phyloP scores from a whole-genome alignment of 1,284 basidiomycete genomes.

The Microbotryum scabiosae region DNA sequence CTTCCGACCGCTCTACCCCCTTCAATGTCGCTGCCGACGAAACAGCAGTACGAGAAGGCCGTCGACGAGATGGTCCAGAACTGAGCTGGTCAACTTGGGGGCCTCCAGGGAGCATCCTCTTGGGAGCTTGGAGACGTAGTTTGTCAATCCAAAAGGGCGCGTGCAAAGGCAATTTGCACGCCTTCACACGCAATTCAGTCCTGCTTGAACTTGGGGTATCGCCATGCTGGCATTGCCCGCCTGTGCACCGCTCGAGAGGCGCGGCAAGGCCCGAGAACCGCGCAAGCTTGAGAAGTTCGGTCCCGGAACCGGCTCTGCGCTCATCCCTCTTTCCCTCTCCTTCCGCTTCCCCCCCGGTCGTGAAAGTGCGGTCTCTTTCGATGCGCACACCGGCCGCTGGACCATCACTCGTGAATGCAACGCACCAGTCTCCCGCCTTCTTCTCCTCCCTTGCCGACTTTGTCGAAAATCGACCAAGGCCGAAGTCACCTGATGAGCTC shows the following conservation, averaged over 20 bases:
- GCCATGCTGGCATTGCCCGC: too few species aligned
- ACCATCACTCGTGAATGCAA: background rate
- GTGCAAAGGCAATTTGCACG: background rate
- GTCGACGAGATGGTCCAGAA: conserved; percentile 19
- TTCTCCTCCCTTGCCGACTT: background rate
- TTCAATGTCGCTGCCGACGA: conserved; percentile 47
- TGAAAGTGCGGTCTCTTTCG: background rate
- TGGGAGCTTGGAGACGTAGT: background rate
- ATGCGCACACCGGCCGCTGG: background rate
- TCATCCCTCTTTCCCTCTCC: background rate
- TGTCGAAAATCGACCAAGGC: too few species aligned
- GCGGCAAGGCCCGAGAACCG: too few species aligned
- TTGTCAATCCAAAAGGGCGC: background rate
- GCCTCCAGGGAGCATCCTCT: background rate
- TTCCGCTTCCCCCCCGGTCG: background rate
- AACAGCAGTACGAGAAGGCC: conserved; percentile 10
- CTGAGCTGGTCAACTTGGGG: background rate
- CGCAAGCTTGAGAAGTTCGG: too few species aligned
- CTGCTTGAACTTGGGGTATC: too few species aligned
- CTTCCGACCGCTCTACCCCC: conserved; percentile 69
- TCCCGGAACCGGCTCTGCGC: background rate
- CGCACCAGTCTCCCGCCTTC: background rate
- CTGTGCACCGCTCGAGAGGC: too few species aligned
- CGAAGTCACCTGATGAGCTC: too few species aligned
- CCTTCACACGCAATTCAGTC: too few species aligned